phyloP scores from a whole-genome alignment of 1,139 yeast species.

The Candida dubliniensis region DNA sequence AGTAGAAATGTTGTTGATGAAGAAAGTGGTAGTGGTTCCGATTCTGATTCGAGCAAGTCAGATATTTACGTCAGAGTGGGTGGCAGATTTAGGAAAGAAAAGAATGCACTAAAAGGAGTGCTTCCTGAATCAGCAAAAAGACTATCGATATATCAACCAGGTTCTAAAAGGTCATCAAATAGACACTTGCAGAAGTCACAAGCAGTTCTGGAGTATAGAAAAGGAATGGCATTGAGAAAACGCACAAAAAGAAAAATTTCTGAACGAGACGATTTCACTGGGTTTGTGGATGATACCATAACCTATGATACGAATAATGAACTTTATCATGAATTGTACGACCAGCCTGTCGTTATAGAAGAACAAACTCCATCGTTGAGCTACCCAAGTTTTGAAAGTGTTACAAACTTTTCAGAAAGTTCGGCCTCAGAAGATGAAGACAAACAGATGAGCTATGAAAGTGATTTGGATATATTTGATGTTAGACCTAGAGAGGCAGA shows the following conservation, averaged over 20 bases:
- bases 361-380: neutral
- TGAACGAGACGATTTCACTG: conserved; percentile 6
- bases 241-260: neutral
- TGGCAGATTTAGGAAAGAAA: conserved; percentile 31
- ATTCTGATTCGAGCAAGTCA: conserved; percentile 14
- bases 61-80: conserved; percentile 32
- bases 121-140: conserved; percentile 43
- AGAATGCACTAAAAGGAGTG: conserved; percentile 33
- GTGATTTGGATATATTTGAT: conserved; percentile 8
- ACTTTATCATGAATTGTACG: conserved; percentile 11
- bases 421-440: conserved; percentile 5
- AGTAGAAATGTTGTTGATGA: neutral
- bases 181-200: neutral
- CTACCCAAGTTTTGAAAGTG: neutral
- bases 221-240: conserved; percentile 40
- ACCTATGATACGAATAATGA: conserved; percentile 12
- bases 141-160: conserved; percentile 26
- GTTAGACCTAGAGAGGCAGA: neutral
- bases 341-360: conserved; percentile 1
- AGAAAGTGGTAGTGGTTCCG: conserved; percentile 2
- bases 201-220: conserved; percentile 23
- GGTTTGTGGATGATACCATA: conserved; percentile 14
- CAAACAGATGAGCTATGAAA: conserved; percentile 2
- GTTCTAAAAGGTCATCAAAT: conserved; percentile 4
- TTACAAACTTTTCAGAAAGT: conserved; percentile 1